Base-by-base conservation (phyloP, 805 yeast species). In the Yarrowia sp. region DNA sequence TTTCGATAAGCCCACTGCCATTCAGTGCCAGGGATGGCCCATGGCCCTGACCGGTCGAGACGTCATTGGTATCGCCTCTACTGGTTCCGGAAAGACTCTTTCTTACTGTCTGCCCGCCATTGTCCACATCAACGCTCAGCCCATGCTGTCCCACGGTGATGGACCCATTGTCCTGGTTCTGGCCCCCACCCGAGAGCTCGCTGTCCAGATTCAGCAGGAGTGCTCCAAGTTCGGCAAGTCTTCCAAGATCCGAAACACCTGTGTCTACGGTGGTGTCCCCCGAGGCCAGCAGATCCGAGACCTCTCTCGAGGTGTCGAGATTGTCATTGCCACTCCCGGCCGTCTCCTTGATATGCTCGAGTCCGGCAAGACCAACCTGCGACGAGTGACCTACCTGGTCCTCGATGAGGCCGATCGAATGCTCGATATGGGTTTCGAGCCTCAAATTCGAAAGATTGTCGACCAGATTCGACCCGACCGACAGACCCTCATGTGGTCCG, bases 391-490 rank as follows among this genome's bases (percentile, higher is more conserved):
- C 64, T 95, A 95, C 80, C 84, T 95, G 77, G 98, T 95, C 68
- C 84, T 95, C 74, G 99, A 95, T 79, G 99, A 95, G 85, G 99
- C 99, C 74, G 99, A 95, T 80, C 90, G 99, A 84, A 95, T 95
- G 99, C 86, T 95, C 81, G 99, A 95, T 83, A 95, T 95, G 99
- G 99, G 99, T 78, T 95, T 95, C 78, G 99, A 95, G 83, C 98
- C 98, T 71, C 98, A 93, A 84, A 95, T 95, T 79, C 88, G 99
- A 84, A 93, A 93, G 81, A 95, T 95, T 78, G 93, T 95, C 71
- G 92, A 88, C 73, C 98, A 93, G 84, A 95, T 95, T 77, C 90
- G 99, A 83, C 99, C 99, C 68, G 99, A 95, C 79, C 92, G 98
- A 84, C 99, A 95, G 82, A 95, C 99, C 67, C 84, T 93, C 73